Conservation (phyloP, 1,139 yeast species). For the Arxiozyma bovina region DNA sequence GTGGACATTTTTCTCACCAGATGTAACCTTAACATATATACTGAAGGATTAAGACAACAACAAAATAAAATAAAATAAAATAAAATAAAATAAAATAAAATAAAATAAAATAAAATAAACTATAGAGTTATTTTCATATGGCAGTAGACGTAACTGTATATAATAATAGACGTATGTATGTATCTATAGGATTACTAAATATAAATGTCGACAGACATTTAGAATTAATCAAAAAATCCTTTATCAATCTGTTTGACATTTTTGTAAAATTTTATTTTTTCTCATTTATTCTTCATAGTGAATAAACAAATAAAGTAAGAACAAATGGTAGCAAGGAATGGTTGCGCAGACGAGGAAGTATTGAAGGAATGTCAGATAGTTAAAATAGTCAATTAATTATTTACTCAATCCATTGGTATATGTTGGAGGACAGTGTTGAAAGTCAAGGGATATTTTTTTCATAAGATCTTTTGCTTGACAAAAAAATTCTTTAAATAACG, state of each 20-base stretch:
- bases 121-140: no score
- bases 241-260: neutral
- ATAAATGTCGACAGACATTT: neutral
- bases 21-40: constrained; percentile 21
- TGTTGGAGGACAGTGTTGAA: neutral
- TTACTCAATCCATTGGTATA: neutral
- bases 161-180: no score
- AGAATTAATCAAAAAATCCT: no score
- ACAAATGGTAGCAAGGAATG: no score
- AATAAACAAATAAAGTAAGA: neutral
- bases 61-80: no score
- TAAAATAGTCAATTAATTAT: neutral
- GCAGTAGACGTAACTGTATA: neutral
- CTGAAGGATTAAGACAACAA: neutral
- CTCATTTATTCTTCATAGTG: neutral
- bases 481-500: constrained; percentile 52
- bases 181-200: no score
- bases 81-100: no score
- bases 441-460: neutral
- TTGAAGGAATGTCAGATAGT: neutral
- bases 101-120: neutral
- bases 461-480: constrained; percentile 51
- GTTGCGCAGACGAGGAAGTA: no score
- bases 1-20: constrained; percentile 19
- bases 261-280: neutral